Evolutionary conservation across 768 basidiomycete genomes (phyloP).

Genomic region (Rhizopogon salebrosus): DNA sequence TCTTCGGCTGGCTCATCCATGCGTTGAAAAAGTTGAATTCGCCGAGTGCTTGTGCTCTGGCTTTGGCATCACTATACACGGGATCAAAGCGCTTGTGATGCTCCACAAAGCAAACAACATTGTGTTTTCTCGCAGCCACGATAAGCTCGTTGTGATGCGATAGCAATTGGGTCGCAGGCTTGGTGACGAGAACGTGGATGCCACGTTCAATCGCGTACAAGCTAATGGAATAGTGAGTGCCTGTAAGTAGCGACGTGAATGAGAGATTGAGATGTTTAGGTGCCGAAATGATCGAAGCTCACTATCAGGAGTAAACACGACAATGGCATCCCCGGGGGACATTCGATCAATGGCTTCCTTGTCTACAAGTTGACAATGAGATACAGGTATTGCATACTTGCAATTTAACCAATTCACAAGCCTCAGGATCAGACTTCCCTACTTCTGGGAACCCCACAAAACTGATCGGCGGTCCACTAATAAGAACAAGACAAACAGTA

Average conservation of each 20-base stretch:
- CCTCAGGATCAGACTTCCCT: constrained; percentile 64
- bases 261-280: neutral
- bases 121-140: constrained; percentile 69
- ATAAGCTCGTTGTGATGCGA: constrained; percentile 79
- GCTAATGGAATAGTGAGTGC: constrained; percentile 82
- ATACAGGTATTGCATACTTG: neutral
- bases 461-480: constrained; percentile 28
- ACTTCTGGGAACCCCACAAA: constrained; percentile 80
- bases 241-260: constrained; percentile 27
- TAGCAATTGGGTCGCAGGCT: constrained; percentile 85
- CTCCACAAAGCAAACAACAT: constrained; percentile 89
- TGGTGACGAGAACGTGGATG: constrained; percentile 88
- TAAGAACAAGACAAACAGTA: neutral
- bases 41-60: constrained; percentile 67
- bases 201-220: constrained; percentile 81
- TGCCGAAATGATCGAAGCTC: constrained; percentile 19
- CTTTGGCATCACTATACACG: constrained; percentile 87
- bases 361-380: constrained; percentile 41
- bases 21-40: constrained; percentile 96
- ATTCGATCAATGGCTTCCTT: constrained; percentile 75
- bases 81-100: constrained; percentile 93
- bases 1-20: constrained; percentile 98
- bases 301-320: constrained; percentile 93
- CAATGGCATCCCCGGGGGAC: constrained; percentile 79
- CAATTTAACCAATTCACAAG: constrained; percentile 55